Conservation (phyloP, 1,284 basidiomycete species). For the Cryptococcus sp. region DNA sequence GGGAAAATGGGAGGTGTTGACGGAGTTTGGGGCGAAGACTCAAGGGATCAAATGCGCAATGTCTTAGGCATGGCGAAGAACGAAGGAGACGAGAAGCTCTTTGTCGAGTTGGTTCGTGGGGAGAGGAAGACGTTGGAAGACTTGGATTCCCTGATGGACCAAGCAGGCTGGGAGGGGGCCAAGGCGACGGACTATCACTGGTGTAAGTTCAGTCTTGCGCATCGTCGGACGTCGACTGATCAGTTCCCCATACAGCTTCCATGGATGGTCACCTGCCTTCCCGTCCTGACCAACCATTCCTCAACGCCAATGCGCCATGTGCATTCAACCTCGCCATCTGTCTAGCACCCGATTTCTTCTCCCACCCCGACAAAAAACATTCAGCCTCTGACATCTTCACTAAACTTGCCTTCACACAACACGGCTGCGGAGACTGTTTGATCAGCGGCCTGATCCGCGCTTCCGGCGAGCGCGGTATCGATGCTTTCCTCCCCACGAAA, state of each 20-base stretch:
- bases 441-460: constrained; percentile 41
- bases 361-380: constrained; percentile 9
- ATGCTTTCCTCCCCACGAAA: constrained; percentile 43
- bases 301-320: constrained; percentile 21
- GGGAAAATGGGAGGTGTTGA: constrained; percentile 37
- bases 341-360: constrained; percentile 36
- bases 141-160: constrained; percentile 17
- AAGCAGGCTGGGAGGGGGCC: constrained; percentile 34
- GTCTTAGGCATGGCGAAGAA: constrained; percentile 20
- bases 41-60: constrained; percentile 28
- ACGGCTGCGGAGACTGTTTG: constrained; percentile 50
- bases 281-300: constrained; percentile 8
- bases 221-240: too few relatives aligned
- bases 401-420: constrained; percentile 39
- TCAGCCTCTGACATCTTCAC: constrained; percentile 38
- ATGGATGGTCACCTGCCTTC: constrained; percentile 35
- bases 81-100: constrained; percentile 11
- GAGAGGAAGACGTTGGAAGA: constrained; percentile 32
- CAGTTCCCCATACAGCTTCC: constrained; percentile 22
- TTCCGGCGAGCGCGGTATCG: constrained; percentile 45
- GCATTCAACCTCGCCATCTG: constrained; percentile 33
- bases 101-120: constrained; percentile 2
- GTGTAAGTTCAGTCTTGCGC: constrained; percentile 23
- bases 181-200: constrained; percentile 26
- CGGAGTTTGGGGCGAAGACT: constrained; percentile 31